These are phyloP conservation scores for Apiotrichum sp. DNA, from an alignment of 1,284 basidiomycete species.

Conservation along the genomic window DNA sequence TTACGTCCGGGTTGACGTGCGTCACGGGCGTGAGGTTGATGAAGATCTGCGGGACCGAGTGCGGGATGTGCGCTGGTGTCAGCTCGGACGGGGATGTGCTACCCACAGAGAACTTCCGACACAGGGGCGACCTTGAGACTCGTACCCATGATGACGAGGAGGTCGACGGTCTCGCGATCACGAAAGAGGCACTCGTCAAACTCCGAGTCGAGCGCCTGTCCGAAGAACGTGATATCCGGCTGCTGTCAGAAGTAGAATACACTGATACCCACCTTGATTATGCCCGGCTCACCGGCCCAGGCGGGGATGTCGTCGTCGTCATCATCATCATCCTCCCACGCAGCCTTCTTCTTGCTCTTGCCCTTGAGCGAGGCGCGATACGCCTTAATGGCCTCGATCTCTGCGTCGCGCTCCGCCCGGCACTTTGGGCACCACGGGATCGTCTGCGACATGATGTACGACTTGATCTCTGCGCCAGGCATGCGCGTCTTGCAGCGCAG, in stretches of 20 bases:
- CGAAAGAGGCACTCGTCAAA: constrained; percentile 70
- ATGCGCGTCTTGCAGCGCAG: constrained; percentile 65
- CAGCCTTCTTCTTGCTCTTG: constrained; percentile 48
- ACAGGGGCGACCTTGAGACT: constrained; percentile 91
- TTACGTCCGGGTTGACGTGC: constrained; percentile 82
- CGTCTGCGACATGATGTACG: constrained; percentile 62
- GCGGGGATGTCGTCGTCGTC: constrained; percentile 28
- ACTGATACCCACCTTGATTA: constrained; percentile 66
- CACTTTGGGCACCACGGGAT: constrained; percentile 69
- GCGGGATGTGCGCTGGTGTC: constrained; percentile 68
- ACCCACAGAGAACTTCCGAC: constrained; percentile 72
- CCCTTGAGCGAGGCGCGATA: constrained; percentile 23
- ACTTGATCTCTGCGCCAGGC: constrained; percentile 68
- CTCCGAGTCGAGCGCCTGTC: constrained; percentile 76
- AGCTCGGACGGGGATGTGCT: not conserved
- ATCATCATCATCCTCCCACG: constrained; percentile 44
- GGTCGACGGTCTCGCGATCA: constrained; percentile 77
- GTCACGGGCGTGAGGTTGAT: constrained; percentile 92
- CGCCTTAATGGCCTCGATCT: constrained; percentile 46
- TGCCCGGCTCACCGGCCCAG: constrained; percentile 55
- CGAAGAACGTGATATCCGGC: constrained; percentile 96
- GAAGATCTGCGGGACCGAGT: constrained; percentile 84
- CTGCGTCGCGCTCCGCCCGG: constrained; percentile 39
- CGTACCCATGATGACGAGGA: constrained; percentile 85
- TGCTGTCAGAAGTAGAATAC: constrained; percentile 35